Evolutionary conservation across 495 filamentous ascomycete genomes (phyloP).

Genomic region (Neurospora sp.): DNA sequence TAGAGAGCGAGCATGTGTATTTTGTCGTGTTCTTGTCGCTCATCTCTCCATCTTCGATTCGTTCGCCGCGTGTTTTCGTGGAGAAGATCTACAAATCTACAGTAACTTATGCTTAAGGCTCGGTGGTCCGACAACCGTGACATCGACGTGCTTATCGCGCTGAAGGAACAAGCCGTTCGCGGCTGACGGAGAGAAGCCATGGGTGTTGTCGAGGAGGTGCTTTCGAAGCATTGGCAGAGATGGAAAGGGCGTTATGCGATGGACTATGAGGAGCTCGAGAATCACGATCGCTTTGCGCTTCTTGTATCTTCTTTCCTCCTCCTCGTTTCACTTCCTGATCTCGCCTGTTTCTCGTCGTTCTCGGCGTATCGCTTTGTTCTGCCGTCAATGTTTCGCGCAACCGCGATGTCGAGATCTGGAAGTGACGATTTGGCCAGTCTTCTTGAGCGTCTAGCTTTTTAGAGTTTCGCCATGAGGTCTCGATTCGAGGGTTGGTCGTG

Average conservation of each 20-base stretch:
- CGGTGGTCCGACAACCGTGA: not conserved
- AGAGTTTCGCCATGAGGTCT: not conserved
- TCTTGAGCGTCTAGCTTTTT: not conserved
- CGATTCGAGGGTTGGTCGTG: not conserved
- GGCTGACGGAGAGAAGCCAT: not conserved
- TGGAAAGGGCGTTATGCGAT: no score
- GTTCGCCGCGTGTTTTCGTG: no score
- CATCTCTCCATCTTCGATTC: no score
- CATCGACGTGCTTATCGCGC: not conserved
- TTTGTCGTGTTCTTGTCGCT: not conserved
- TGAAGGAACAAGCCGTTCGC: not conserved
- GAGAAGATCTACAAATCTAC: not conserved
- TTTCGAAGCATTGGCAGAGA: not conserved
- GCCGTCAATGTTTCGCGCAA: fast-evolving
- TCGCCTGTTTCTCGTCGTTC: not conserved
- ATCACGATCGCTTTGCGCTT: not conserved
- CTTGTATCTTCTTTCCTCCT: not conserved
- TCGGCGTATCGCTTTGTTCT: not conserved
- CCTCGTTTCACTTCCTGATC: not conserved
- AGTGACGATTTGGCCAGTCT: not conserved
- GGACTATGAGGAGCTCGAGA: not conserved
- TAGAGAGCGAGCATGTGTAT: not conserved
- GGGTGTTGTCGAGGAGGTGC: not conserved
- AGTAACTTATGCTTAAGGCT: no score
- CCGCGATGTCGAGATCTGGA: not conserved